Percentiles rank a stretch among this genome's conserved stretches.
Conservation (phyloP, 441 rosid species). For the Erodium trifolium region DNA sequence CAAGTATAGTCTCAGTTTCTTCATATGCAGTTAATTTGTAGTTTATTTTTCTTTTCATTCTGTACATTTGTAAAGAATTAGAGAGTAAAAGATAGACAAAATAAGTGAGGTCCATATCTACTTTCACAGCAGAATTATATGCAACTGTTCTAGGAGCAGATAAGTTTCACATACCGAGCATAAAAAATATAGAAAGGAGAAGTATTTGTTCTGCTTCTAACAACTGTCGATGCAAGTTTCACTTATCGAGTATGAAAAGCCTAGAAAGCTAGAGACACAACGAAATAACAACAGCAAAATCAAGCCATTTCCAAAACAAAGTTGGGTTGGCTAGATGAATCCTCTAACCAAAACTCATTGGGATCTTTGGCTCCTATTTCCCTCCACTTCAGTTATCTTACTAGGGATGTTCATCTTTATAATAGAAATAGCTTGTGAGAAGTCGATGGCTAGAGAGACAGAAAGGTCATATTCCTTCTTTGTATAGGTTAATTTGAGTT, state of each 20-base stretch:
- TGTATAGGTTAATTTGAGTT: neutral
- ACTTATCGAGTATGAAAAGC: neutral
- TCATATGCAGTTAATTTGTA: too few species aligned
- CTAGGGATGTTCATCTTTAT: too few species aligned
- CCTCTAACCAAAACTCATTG: neutral
- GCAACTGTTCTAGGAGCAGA: neutral
- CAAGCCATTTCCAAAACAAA: neutral
- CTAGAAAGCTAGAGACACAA: constrained; percentile 3
- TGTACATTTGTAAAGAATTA: too few species aligned
- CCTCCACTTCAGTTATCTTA: neutral
- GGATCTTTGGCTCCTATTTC: neutral
- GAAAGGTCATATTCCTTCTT: too few species aligned
- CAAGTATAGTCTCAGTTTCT: too few species aligned
- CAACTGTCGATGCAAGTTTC: neutral
- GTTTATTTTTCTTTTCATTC: too few species aligned
- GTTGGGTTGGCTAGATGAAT: neutral
- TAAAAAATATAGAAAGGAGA: neutral
- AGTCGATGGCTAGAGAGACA: too few species aligned
- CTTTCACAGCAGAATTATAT: neutral
- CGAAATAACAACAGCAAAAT: neutral
- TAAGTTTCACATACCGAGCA: neutral
- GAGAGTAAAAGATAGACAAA: too few species aligned
- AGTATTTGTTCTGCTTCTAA: neutral
- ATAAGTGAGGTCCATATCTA: neutral
- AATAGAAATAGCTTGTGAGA: too few species aligned